Conservation (phyloP, 2,329 filamentous ascomycete genomes). For the Ceratocystis papillata region DNA sequence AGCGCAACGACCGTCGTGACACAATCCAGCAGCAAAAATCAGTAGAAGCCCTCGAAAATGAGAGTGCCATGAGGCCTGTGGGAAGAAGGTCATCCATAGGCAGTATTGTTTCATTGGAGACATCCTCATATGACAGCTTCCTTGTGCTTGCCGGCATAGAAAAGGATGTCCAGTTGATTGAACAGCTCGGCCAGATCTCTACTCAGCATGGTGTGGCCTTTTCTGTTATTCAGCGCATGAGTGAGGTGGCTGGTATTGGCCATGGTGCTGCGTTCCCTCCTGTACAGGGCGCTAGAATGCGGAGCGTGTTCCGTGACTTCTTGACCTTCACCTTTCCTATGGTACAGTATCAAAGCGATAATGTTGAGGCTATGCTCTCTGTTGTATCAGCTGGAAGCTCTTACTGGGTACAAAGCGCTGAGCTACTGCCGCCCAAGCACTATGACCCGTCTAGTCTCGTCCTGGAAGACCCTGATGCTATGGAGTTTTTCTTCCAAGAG, state of each 20-base stretch:
- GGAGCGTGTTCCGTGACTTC: slow-evolving; percentile 57
- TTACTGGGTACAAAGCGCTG: slow-evolving; percentile 24
- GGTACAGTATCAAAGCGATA: slow-evolving; percentile 61
- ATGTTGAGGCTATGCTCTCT: slow-evolving; percentile 55
- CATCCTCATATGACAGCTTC: slow-evolving; percentile 49
- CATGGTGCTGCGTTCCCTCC: slow-evolving; percentile 40
- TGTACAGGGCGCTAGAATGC: slow-evolving; percentile 51
- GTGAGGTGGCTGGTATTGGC: slow-evolving; percentile 38
- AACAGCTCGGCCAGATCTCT: slow-evolving; percentile 40
- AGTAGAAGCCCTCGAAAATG: slow-evolving; percentile 45
- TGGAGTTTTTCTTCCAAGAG: slow-evolving; percentile 30
- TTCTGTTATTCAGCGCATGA: slow-evolving; percentile 44
- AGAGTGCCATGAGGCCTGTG: slow-evolving; percentile 31
- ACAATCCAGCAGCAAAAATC: slow-evolving; percentile 48
- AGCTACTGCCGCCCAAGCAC: slow-evolving; percentile 23
- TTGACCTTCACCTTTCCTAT: slow-evolving; percentile 55
- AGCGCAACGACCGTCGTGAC: slow-evolving; percentile 50
- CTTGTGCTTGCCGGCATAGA: slow-evolving; percentile 41
- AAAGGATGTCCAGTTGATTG: slow-evolving; percentile 43
- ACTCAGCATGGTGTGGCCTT: slow-evolving; percentile 44
- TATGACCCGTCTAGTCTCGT: slow-evolving; percentile 34
- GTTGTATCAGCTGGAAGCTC: slow-evolving; percentile 41
- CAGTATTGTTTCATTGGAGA: slow-evolving; percentile 52
- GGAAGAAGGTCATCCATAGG: slow-evolving; percentile 49
- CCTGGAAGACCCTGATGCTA: slow-evolving; percentile 45